Percentiles rank a stretch among this genome's conserved stretches.
Conservation (phyloP, 495 filamentous ascomycete genomes). For the Penicillium pancosmium region DNA sequence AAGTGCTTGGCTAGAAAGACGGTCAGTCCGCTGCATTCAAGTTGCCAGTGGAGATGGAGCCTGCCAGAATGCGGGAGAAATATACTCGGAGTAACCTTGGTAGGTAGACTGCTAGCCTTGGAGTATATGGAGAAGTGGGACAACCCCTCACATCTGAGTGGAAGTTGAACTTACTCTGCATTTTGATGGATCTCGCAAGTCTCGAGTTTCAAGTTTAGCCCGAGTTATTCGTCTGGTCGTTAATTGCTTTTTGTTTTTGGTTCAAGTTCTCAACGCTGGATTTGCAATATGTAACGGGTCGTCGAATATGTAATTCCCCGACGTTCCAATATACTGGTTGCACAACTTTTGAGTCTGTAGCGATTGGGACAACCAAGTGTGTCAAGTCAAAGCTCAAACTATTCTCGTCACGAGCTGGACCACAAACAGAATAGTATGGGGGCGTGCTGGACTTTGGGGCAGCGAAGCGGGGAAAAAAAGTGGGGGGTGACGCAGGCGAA, state of each 20-base stretch:
- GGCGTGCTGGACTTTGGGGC: slow-evolving; percentile 5
- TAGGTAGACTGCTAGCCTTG: no score
- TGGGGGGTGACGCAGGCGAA: slow-evolving; percentile 23
- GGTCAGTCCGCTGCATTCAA: slow-evolving; percentile 2
- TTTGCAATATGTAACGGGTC: neutral
- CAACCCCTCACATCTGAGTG: slow-evolving; percentile 11
- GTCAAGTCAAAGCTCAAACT: neutral
- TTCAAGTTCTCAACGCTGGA: neutral
- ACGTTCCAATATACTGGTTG: neutral
- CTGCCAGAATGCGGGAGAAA: no score
- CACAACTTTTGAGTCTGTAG: neutral
- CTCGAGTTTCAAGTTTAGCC: neutral
- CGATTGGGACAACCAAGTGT: neutral
- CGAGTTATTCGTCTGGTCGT: neutral
- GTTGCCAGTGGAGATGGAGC: no score
- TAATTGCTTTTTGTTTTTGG: neutral
- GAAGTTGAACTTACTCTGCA: slow-evolving; percentile 28
- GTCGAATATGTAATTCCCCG: no score
- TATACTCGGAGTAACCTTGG: no score
- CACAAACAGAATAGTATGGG: neutral
- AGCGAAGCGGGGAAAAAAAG: slow-evolving; percentile 30
- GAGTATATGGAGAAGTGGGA: no score
- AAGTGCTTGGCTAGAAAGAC: slow-evolving; percentile 74
- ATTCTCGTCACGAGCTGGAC: neutral
- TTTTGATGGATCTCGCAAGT: slow-evolving; percentile 8